These are phyloP conservation scores for Lasiosphaeria ovina DNA, from an alignment of 495 filamentous ascomycete genomes.

Conservation along the genomic window DNA sequence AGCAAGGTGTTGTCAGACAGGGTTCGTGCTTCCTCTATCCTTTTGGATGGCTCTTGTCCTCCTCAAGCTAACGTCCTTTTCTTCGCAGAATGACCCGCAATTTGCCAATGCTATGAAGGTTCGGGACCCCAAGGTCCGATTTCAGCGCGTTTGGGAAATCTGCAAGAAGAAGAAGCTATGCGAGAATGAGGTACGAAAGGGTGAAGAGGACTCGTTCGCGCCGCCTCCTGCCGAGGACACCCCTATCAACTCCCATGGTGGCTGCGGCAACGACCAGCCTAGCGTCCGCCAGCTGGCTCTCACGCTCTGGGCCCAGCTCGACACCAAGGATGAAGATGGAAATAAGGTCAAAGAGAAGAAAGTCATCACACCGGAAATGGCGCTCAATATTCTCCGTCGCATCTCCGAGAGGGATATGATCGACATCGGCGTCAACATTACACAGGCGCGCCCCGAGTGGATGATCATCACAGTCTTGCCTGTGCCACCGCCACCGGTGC, in stretches of 20 bases:
- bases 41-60: conserved; percentile 42
- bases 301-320: conserved; percentile 60
- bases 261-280: conserved; percentile 89
- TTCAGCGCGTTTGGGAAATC: conserved; percentile 80
- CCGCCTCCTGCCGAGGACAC: conserved; percentile 50
- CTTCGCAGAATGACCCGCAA: conserved; percentile 69
- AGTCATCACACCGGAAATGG: conserved; percentile 76
- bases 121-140: conserved; percentile 88
- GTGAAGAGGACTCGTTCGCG: conserved; percentile 55
- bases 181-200: conserved; percentile 65
- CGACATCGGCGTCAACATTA: conserved; percentile 85
- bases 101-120: conserved; percentile 77
- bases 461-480: conserved; percentile 95
- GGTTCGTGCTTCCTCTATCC: conserved; percentile 67
- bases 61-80: conserved; percentile 61
- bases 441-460: conserved; percentile 96
- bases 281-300: conserved; percentile 82
- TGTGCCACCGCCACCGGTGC: conserved; percentile 91
- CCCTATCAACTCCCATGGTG: conserved; percentile 63
- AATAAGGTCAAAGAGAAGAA: conserved; percentile 82
- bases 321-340: conserved; percentile 66
- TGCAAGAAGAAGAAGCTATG: conserved; percentile 86
- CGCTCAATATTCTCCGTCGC: conserved; percentile 77
- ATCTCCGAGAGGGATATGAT: conserved; percentile 76
- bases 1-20: conserved; percentile 90